Conservation (phyloP, 129 eudicot genomes). For the Pittosporum tobira region DNA sequence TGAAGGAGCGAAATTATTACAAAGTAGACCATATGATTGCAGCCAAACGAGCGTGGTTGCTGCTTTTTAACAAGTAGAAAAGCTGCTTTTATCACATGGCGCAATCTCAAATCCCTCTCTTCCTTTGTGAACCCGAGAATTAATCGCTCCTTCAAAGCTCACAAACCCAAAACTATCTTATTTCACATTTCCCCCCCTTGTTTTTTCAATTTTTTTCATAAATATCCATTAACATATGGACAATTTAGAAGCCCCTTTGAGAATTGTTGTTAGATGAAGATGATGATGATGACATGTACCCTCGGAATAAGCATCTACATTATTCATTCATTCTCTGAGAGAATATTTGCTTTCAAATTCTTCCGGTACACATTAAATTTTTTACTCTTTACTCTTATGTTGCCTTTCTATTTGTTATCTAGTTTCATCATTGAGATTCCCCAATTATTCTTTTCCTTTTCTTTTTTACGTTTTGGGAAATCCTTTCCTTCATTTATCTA, state of each 20-base stretch:
- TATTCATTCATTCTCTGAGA: not conserved
- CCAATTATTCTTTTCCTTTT: conserved; percentile 12
- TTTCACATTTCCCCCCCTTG: conserved; percentile 9
- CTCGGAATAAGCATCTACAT: conserved; percentile 17
- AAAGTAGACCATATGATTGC: conserved; percentile 85
- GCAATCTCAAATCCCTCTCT: not conserved
- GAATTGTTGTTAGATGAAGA: not conserved
- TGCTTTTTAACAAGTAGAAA: conserved; percentile 40
- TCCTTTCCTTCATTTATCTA: no score
- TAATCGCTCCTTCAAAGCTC: conserved; percentile 25
- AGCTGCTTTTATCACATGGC: conserved; percentile 74
- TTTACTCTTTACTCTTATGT: conserved; percentile 2
- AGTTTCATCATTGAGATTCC: conserved; percentile 15
- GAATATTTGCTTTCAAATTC: not conserved
- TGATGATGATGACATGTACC: not conserved
- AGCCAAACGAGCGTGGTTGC: conserved; percentile 89
- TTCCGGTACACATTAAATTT: not conserved
- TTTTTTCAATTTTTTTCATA: no score
- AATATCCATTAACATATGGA: not conserved
- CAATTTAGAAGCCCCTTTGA: not conserved
- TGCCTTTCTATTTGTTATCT: conserved; percentile 9
- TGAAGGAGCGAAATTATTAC: conserved; percentile 44
- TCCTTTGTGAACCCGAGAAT: conserved; percentile 24
- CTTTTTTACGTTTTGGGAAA: conserved; percentile 3
- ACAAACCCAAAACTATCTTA: conserved; percentile 12